Percentiles rank a stretch among this genome's conserved stretches.
These are phyloP conservation scores for Jasminum sambac DNA, from an alignment of 257 asterid species.

Conservation along the genomic window DNA sequence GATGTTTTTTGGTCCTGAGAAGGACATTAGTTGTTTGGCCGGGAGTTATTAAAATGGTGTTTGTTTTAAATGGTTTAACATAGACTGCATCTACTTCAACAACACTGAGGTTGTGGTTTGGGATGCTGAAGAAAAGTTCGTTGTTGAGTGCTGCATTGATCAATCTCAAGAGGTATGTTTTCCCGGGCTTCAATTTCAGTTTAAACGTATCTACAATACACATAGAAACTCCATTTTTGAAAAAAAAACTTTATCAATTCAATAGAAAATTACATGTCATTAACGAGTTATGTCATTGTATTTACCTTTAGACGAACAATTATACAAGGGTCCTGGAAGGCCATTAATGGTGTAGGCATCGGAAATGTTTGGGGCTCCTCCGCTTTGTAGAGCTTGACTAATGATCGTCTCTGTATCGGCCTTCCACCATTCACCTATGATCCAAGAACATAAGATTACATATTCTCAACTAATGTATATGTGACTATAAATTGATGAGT, in stretches of 20 bases:
- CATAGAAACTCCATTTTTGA: neutral
- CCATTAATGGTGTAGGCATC: slow-evolving; percentile 73
- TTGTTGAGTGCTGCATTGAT: slow-evolving; percentile 66
- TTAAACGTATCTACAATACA: slow-evolving; percentile 50
- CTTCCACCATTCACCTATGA: slow-evolving; percentile 76
- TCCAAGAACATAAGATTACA: slow-evolving; percentile 2
- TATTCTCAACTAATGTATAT: neutral
- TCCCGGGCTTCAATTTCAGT: slow-evolving; percentile 56
- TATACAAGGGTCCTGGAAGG: slow-evolving; percentile 57
- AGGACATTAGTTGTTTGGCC: slow-evolving; percentile 71
- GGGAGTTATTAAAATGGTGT: slow-evolving; percentile 46
- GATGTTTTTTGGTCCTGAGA: slow-evolving; percentile 36
- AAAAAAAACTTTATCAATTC: neutral
- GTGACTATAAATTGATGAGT: neutral
- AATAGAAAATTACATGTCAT: neutral
- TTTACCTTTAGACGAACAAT: slow-evolving; percentile 57
- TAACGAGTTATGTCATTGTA: neutral
- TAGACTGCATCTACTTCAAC: slow-evolving; percentile 65
- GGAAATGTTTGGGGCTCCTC: slow-evolving; percentile 60
- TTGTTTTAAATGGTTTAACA: slow-evolving; percentile 55
- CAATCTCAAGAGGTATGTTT: slow-evolving; percentile 58
- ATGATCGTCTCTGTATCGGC: slow-evolving; percentile 52
- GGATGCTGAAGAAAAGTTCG: slow-evolving; percentile 64
- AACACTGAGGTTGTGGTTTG: slow-evolving; percentile 54
- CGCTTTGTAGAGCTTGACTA: slow-evolving; percentile 53